Evolutionary conservation across 2,329 filamentous ascomycete species (phyloP).

Genomic region (Talaromyces verruculosus): DNA sequence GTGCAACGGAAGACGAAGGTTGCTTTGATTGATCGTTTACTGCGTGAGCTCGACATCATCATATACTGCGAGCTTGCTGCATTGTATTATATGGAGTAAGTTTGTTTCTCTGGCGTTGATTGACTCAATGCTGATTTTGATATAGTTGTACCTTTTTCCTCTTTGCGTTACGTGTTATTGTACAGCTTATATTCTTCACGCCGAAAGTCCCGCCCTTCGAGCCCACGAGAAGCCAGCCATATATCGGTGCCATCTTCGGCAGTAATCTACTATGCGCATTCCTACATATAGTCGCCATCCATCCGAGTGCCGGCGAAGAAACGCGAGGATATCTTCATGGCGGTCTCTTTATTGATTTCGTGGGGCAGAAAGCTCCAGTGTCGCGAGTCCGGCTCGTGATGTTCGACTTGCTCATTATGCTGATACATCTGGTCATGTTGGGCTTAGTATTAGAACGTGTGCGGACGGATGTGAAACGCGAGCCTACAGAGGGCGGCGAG

Average conservation of each 20-base stretch:
- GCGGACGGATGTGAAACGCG: slow-evolving; percentile 40
- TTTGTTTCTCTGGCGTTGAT: slow-evolving; percentile 8
- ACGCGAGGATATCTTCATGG: slow-evolving; percentile 60
- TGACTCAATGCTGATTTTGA: background rate
- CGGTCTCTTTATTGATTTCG: slow-evolving; percentile 63
- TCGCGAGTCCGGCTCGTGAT: slow-evolving; percentile 53
- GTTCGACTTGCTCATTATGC: slow-evolving; percentile 56
- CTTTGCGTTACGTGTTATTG: slow-evolving; percentile 55
- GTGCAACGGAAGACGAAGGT: slow-evolving; percentile 43
- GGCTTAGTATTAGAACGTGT: slow-evolving; percentile 55
- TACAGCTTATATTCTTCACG: slow-evolving; percentile 60
- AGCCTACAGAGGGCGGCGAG: slow-evolving; percentile 20
- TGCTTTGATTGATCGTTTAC: slow-evolving; percentile 55
- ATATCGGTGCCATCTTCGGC: slow-evolving; percentile 54
- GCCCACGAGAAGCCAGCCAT: slow-evolving; percentile 53
- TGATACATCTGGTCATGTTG: slow-evolving; percentile 59
- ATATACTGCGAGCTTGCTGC: slow-evolving; percentile 62
- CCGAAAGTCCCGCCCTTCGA: slow-evolving; percentile 57
- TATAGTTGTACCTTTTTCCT: slow-evolving; percentile 60
- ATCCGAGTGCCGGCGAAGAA: slow-evolving; percentile 54
- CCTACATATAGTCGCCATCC: slow-evolving; percentile 55
- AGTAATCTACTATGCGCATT: slow-evolving; percentile 58
- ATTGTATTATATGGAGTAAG: slow-evolving; percentile 65
- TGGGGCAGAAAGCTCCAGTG: slow-evolving; percentile 60
- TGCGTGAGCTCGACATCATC: slow-evolving; percentile 59